Conservation (phyloP, 306 rosid species). For the Lathyrus sativus region DNA sequence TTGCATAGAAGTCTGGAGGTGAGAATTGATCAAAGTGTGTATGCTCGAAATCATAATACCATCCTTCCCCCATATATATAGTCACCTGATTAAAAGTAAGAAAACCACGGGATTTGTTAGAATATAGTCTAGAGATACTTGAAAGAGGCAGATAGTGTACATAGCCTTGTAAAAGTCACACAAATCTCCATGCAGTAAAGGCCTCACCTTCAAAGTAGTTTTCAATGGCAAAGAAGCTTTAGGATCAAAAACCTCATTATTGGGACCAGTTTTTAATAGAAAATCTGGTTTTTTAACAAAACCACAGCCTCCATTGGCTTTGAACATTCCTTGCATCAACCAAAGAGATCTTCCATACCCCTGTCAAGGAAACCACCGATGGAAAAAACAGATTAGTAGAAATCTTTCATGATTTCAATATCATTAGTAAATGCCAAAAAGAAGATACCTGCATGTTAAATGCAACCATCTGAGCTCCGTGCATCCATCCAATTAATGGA, state of each 20-base stretch:
- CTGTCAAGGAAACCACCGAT: conserved; percentile 46
- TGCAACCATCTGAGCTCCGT: conserved; percentile 99
- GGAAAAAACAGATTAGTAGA: conserved; percentile 23
- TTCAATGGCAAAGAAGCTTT: conserved; percentile 51
- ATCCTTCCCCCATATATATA: conserved; percentile 93
- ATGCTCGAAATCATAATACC: conserved; percentile 76
- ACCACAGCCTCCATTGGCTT: conserved; percentile 90
- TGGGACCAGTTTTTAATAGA: conserved; percentile 53
- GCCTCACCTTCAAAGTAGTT: conserved; percentile 70
- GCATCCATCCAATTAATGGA: conserved; percentile 93
- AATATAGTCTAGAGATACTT: conserved; percentile 15
- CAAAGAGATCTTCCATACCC: conserved; percentile 95
- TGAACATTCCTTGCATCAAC: conserved; percentile 99
- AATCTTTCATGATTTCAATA: conserved; percentile 32
- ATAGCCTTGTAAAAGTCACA: conserved; percentile 8
- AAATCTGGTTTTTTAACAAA: conserved; percentile 92
- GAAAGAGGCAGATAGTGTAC: conserved; percentile 4
- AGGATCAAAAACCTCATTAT: conserved; percentile 75
- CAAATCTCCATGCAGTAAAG: conserved; percentile 15
- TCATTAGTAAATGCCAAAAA: conserved; percentile 23
- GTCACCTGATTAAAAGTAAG: conserved; percentile 64
- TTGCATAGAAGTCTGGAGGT: conserved; percentile 94
- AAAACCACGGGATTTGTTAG: conserved; percentile 33
- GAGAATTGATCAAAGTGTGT: conserved; percentile 90
- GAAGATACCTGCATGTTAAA: conserved; percentile 93